These are phyloP conservation scores for Chalciporus piperatus DNA, from an alignment of 768 basidiomycete genomes.

Conservation along the genomic window DNA sequence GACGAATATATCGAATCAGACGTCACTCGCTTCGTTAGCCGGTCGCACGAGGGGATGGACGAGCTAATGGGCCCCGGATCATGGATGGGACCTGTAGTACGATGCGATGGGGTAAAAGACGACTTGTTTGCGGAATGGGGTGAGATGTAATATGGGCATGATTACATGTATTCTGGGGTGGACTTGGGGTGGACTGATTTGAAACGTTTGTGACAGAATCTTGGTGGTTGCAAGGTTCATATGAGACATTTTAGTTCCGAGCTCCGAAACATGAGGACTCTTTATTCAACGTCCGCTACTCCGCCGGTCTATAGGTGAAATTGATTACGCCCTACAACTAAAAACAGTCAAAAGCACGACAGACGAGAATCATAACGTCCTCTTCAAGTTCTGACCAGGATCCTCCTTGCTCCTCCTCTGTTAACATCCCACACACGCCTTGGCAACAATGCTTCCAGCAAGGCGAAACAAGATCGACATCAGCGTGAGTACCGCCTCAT, in stretches of 20 bases:
- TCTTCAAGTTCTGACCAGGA: not conserved
- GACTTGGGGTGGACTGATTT: conserved; percentile 15
- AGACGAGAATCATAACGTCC: not conserved
- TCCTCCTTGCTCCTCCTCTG: conserved; percentile 24
- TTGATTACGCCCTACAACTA: conserved; percentile 18
- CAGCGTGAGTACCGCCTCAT: conserved; percentile 56
- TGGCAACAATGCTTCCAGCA: conserved; percentile 61
- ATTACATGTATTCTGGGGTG: conserved; percentile 1
- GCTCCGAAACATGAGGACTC: conserved; percentile 31
- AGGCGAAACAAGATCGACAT: conserved; percentile 93
- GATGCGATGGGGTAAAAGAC: not conserved
- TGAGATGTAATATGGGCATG: not conserved
- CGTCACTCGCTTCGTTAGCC: not conserved
- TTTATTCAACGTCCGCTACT: conserved; percentile 26
- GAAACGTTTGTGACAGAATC: conserved; percentile 18
- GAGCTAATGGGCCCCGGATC: not conserved
- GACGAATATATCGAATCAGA: not conserved
- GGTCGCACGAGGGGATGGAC: not conserved
- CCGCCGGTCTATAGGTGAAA: conserved; percentile 19
- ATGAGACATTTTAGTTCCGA: conserved; percentile 15
- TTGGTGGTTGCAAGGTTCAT: too few relatives aligned
- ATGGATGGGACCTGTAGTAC: too few relatives aligned
- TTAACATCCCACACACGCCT: conserved; percentile 12
- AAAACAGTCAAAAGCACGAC: conserved; percentile 11
- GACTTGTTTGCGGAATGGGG: conserved; percentile 6